These are phyloP conservation scores for Cokeromyces recurvatus DNA, from an alignment of 371 early-diverging fungal genomes.

Conservation along the genomic window DNA sequence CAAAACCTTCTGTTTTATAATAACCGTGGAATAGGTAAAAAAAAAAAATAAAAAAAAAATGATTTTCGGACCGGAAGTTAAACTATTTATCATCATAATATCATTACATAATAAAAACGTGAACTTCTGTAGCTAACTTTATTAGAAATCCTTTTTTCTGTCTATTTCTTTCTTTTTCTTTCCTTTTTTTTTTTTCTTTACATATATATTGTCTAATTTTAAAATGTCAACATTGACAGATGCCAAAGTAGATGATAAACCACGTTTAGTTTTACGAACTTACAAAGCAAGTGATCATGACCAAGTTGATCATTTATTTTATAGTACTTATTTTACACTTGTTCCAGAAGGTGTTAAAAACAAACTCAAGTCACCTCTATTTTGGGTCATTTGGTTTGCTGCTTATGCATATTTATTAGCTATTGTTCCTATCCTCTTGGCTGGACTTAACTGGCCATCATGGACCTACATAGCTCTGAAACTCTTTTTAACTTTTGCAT, in stretches of 20 bases:
- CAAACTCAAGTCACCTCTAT: conserved; percentile 33
- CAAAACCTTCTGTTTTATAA: too few species aligned
- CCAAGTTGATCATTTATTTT: conserved; percentile 27
- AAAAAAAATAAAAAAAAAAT: too few species aligned
- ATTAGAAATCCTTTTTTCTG: too few species aligned
- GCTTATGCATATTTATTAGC: conserved; percentile 28
- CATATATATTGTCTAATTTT: not conserved
- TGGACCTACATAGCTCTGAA: conserved; percentile 23
- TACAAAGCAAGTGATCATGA: conserved; percentile 30
- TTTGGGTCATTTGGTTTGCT: conserved; percentile 38
- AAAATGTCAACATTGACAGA: not conserved
- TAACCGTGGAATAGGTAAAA: too few species aligned
- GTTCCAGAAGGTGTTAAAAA: conserved; percentile 43
- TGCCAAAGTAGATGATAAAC: not conserved
- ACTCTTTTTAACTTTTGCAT: conserved; percentile 29
- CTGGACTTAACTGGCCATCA: conserved; percentile 18
- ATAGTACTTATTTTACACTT: conserved; percentile 32
- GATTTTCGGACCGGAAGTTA: too few species aligned
- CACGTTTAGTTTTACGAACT: conserved; percentile 32
- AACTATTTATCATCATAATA: too few species aligned
- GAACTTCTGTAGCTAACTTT: too few species aligned
- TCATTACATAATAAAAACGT: too few species aligned
- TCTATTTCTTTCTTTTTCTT: not conserved
- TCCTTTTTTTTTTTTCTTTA: not conserved
- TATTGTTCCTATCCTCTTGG: conserved; percentile 25